These are phyloP conservation scores for Globisporangium paddicum DNA, from an alignment of 352 stramenopile genomes.

Conservation along the genomic window DNA sequence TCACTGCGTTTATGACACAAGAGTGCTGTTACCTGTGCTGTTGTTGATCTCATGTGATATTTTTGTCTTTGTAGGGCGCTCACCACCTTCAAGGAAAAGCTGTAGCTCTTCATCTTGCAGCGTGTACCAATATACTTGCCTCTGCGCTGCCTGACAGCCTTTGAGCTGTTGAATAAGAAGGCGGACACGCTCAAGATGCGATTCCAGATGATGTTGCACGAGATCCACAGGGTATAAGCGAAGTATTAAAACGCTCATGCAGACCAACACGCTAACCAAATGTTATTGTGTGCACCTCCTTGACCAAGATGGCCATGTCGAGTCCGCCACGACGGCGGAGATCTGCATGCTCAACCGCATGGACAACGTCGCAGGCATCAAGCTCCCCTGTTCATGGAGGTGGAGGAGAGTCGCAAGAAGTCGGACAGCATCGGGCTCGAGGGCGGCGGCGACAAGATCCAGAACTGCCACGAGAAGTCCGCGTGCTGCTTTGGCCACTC, in stretches of 20 bases:
- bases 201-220: constrained; percentile 85
- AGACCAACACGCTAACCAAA: neutral
- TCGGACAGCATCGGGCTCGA: constrained; percentile 94
- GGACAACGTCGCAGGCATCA: constrained; percentile 99
- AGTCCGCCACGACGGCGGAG: constrained; percentile 94
- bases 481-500: constrained; percentile 71
- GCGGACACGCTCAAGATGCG: constrained; percentile 98
- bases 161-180: constrained; percentile 95
- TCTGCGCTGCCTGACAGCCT: too few relatives aligned
- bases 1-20: too few relatives aligned
- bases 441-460: constrained; percentile 97
- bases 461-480: constrained; percentile 90
- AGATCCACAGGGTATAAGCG: constrained; percentile 82
- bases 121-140: neutral
- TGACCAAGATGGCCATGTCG: constrained; percentile 89
- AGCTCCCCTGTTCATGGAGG: constrained; percentile 98
- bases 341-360: constrained; percentile 96
- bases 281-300: neutral
- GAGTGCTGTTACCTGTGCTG: too few relatives aligned
- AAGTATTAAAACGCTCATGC: neutral
- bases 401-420: constrained; percentile 93
- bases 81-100: too few relatives aligned
- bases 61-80: too few relatives aligned
- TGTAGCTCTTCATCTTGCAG: neutral
- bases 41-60: too few relatives aligned